Percentiles rank a stretch among this genome's conserved stretches.
Evolutionary conservation across 2,329 filamentous ascomycete genomes (phyloP).

Genomic region (Colletotrichum sp.): DNA sequence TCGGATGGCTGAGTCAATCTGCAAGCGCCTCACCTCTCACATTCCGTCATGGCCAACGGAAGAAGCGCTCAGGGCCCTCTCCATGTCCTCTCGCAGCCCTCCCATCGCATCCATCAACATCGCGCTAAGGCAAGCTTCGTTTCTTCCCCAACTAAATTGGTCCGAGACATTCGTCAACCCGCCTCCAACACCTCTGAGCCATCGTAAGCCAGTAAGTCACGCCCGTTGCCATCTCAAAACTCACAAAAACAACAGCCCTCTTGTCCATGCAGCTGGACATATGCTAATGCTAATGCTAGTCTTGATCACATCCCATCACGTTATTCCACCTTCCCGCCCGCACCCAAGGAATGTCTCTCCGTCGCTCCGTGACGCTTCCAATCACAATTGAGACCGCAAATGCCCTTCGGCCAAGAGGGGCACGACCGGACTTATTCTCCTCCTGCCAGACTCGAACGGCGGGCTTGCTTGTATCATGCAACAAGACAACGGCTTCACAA

Average conservation of each 20-base stretch:
- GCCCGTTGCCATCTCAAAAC: neutral
- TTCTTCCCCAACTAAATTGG: neutral
- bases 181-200: neutral
- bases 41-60: neutral
- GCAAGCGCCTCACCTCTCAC: constrained; percentile 1
- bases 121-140: neutral
- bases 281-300: neutral
- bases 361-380: constrained; percentile 4
- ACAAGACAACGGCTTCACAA: neutral
- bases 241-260: neutral
- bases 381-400: neutral
- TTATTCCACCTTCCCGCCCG: constrained; percentile 7
- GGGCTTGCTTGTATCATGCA: neutral
- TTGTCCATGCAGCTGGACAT: neutral
- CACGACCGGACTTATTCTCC: neutral
- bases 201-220: neutral
- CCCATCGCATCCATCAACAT: neutral
- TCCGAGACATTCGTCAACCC: constrained; percentile 7
- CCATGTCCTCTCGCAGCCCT: neutral
- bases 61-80: neutral
- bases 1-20: neutral
- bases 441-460: neutral
- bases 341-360: constrained; percentile 8
- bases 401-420: neutral
- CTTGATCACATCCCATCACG: neutral